Base-by-base conservation (phyloP, 768 basidiomycete genomes). In the Cystobasidium ongulense region DNA sequence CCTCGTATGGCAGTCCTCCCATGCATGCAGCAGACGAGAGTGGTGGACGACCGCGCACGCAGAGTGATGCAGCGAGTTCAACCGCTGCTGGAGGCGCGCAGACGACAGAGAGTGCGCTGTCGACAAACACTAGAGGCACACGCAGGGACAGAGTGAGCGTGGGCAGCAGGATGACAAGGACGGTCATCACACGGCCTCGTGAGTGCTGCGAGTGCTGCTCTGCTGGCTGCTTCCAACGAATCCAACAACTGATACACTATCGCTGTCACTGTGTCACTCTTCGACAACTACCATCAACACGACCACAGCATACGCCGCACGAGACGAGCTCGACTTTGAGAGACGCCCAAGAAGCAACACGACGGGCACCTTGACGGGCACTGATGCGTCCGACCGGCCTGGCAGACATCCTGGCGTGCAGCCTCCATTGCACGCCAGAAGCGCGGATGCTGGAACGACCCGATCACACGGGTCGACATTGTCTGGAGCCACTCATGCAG, bases 291-390 rank as follows among this genome's bases (percentile, higher is more conserved):
- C 59, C n/a, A 33, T n/a, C n/a, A n/a, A n/a, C n/a, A n/a, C 46
- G 15, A 31, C 25, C 18, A 21, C 53, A 71, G 68, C 68, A 7
- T 71, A 71, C 54, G 68, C 68, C 68, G 68, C 68, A 27, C 52
- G 53, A 33, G 68, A 71, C 54, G 68, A 71, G 33, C 68, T 71
- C 21, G 68, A 71, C 54, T 71, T 71, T 59, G 68, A 59, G 54
- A 52, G 68, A 21, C 1, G 68, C n/a, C 68, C 68, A 5, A 54
- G 68, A 31, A 71, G 68, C 54, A 59, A 59, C 36, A 71, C 68
- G 15, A 43, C 38, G 7, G 68, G 68, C n/a, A 71, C 68, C n/a
- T 13, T 25, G 13, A 41, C 68, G 1, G 54, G 53, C 27, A 33
- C 68, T 8, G 68, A 38, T 35, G 35, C 15, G 8, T 53, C 52